Conservation (phyloP, 805 yeast genomes). For the Priceomyces fermenticarens region DNA sequence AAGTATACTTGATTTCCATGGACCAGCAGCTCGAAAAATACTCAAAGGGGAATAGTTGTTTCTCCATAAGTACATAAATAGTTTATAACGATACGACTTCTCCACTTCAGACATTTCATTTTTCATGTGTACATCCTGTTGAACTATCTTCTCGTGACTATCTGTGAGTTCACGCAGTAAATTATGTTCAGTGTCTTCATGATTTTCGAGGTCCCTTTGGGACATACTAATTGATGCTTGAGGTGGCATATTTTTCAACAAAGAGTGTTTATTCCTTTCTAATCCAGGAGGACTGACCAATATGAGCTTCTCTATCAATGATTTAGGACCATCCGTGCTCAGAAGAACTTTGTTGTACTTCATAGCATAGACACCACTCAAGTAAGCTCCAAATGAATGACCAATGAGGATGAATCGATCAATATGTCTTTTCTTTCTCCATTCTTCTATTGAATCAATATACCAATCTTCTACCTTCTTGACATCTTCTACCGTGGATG, state of each 20-base stretch:
- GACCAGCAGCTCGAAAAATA: conserved; percentile 49
- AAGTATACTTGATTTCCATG: conserved; percentile 52
- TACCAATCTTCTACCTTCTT: conserved; percentile 41
- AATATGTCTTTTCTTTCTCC: conserved; percentile 37
- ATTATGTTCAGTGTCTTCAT: conserved; percentile 10
- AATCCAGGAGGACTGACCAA: conserved; percentile 44
- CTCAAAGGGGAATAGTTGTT: conserved; percentile 54
- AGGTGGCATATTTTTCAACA: conserved; percentile 18
- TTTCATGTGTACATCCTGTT: not conserved
- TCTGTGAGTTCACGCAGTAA: conserved; percentile 16
- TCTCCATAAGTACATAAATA: conserved; percentile 49
- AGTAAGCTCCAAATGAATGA: conserved; percentile 46
- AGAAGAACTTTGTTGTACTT: conserved; percentile 30
- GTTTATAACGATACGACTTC: conserved; percentile 16
- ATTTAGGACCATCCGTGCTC: conserved; percentile 15
- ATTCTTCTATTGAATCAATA: conserved; percentile 40
- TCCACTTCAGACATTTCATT: conserved; percentile 6
- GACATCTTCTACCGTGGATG: conserved; percentile 33
- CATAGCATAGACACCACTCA: conserved; percentile 40
- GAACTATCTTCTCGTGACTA: conserved; percentile 26
- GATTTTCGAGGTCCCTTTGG: conserved; percentile 13
- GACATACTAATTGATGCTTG: conserved; percentile 9
- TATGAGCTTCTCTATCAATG: conserved; percentile 35
- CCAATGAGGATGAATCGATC: conserved; percentile 37
- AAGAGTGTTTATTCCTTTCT: conserved; percentile 32